phyloP scores from a whole-genome alignment of 2,329 filamentous ascomycete species.

The Ophiostoma pallidulum region DNA sequence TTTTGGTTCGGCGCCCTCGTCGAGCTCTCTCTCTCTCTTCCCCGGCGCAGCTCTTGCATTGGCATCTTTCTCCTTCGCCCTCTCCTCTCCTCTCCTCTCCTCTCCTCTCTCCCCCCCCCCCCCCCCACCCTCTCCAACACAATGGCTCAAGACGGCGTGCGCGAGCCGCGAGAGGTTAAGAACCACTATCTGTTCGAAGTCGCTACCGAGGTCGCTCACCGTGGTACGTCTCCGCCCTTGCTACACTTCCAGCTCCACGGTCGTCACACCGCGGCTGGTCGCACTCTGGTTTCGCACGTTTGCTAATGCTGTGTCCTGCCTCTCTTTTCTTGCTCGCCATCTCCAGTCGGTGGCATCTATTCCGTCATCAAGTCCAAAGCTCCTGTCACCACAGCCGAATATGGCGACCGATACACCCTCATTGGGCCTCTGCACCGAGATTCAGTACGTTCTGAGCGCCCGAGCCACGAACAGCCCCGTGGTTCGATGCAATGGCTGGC shows the following conservation, averaged over 20 bases:
- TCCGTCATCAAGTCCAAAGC: conserved; percentile 99
- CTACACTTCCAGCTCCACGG: not conserved
- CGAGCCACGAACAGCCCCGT: not conserved
- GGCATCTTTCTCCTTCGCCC: too few species aligned
- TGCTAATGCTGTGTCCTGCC: not conserved
- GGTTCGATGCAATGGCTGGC: not conserved
- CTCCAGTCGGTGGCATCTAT: conserved; percentile 89
- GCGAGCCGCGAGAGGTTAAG: conserved; percentile 62
- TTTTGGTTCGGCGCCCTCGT: too few species aligned
- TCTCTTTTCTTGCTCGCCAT: not conserved
- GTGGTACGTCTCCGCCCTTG: conserved; percentile 50
- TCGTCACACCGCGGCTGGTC: not conserved
- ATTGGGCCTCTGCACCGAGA: conserved; percentile 88
- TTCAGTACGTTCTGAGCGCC: conserved; percentile 58
- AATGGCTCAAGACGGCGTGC: conserved; percentile 31
- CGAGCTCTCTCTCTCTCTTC: too few species aligned
- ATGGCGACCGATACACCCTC: conserved; percentile 93
- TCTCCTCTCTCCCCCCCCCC: conserved; percentile 6
- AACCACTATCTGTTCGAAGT: conserved; percentile 96
- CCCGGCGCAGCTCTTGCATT: too few species aligned
- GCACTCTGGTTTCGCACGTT: not conserved
- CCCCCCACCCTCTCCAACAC: conserved; percentile 6
- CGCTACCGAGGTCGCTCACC: conserved; percentile 93
- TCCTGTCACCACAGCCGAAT: conserved; percentile 93
- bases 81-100: not conserved